These are phyloP conservation scores for Rubia tinctorum DNA, from an alignment of 305 asterid species.

Conservation along the genomic window DNA sequence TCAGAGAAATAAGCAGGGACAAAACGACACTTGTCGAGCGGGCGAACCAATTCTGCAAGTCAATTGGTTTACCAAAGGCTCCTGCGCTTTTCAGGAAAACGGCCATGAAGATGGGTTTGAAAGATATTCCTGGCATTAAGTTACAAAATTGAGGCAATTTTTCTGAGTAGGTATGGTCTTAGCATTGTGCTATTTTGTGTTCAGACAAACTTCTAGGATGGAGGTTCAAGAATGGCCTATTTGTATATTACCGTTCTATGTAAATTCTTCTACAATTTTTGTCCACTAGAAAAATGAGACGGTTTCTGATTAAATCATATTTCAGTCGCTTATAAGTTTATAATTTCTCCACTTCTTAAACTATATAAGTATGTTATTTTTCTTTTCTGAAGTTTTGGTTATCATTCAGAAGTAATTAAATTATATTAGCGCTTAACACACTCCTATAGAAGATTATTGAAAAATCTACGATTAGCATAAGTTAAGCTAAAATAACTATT, in stretches of 20 bases:
- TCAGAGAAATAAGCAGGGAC: slow-evolving; percentile 62
- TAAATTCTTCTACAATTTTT: too few species aligned
- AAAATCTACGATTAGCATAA: too few species aligned
- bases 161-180: not conserved
- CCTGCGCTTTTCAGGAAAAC: slow-evolving; percentile 75
- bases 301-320: not conserved
- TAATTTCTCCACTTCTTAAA: not conserved
- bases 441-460: too few species aligned
- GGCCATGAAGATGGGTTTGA: slow-evolving; percentile 87
- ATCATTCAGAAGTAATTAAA: too few species aligned
- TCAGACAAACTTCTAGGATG: not conserved
- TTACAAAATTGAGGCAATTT: slow-evolving; percentile 39
- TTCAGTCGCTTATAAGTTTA: not conserved
- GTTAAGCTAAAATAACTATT: too few species aligned
- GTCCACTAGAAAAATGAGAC: not conserved
- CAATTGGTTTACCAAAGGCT: slow-evolving; percentile 75
- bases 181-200: not conserved
- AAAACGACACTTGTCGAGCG: slow-evolving; percentile 70
- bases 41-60: slow-evolving; percentile 68
- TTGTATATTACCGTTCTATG: not conserved
- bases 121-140: slow-evolving; percentile 69
- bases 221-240: not conserved
- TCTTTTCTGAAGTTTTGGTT: too few species aligned
- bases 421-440: too few species aligned
- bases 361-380: too few species aligned